A percentile compares a stretch with the other conserved stretches of the same genome.
Conservation (phyloP, 257 asterid species). For the Agastache rugosa region DNA sequence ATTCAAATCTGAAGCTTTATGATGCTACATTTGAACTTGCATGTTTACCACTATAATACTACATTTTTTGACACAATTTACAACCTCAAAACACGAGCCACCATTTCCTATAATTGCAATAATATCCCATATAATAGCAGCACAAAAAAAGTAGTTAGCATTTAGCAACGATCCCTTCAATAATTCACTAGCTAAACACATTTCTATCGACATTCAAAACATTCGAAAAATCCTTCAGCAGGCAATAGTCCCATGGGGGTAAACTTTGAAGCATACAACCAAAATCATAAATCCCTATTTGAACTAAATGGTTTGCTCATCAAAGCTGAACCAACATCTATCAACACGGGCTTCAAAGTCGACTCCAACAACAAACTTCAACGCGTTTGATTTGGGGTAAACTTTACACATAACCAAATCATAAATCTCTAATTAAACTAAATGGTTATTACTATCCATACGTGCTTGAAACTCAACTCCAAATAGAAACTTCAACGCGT, state of each 20-base stretch:
- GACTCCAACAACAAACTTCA: not conserved
- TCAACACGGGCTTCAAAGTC: not conserved
- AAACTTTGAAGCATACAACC: not conserved
- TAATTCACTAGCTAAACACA: not conserved
- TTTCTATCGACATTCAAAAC: not conserved
- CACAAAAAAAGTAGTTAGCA: not conserved
- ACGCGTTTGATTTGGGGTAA: not conserved
- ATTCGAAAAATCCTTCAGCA: not conserved
- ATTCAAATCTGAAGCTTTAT: constrained; percentile 28
- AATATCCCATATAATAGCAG: not conserved
- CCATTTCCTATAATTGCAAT: not conserved
- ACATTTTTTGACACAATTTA: not conserved
- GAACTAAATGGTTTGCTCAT: not conserved
- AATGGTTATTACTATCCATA: not conserved
- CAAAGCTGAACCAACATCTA: not conserved
- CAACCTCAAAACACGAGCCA: not conserved
- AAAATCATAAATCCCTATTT: not conserved
- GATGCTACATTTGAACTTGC: constrained; percentile 12
- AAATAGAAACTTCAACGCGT: not conserved
- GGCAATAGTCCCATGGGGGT: not conserved
- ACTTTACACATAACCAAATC: no score
- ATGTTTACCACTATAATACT: not conserved
- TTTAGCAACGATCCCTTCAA: not conserved
- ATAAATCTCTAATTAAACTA: not conserved
- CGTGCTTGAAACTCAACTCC: not conserved